A percentile compares a stretch with the other conserved stretches of the same genome.
phyloP scores from a whole-genome alignment of 495 filamentous ascomycete genomes.

The Entonaema liquescens region DNA sequence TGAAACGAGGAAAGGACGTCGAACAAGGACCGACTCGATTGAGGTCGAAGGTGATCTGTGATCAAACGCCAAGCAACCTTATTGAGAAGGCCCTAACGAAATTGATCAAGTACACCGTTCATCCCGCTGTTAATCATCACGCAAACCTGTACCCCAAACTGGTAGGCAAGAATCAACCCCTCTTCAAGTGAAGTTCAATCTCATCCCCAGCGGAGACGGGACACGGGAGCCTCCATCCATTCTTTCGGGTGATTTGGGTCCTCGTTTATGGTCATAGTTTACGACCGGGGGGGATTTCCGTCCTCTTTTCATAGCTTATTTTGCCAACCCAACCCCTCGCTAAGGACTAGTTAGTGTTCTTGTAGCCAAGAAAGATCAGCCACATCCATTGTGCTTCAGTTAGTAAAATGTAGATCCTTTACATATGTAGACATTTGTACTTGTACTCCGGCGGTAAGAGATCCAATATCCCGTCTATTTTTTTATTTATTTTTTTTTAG shows the following conservation, averaged over 20 bases:
- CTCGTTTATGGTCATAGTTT: not conserved
- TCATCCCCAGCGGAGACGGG: constrained; percentile 8
- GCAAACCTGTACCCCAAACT: not conserved
- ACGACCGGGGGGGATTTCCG: constrained; percentile 6
- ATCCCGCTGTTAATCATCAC: not conserved
- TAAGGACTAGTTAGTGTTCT: constrained; percentile 1
- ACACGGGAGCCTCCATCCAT: constrained; percentile 11
- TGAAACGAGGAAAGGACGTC: constrained; percentile 32
- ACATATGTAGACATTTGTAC: constrained; percentile 8
- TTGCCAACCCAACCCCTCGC: constrained; percentile 9
- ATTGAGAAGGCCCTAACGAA: constrained; percentile 22
- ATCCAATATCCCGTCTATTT: not conserved
- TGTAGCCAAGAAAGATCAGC: constrained; percentile 22
- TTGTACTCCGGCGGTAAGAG: constrained; percentile 2
- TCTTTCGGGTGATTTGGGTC: constrained; percentile 1
- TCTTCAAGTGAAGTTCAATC: not conserved
- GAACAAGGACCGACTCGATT: constrained; percentile 29
- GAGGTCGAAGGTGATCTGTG: constrained; percentile 20
- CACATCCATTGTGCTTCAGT: constrained; percentile 12
- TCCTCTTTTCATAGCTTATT: constrained; percentile 10
- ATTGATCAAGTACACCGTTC: constrained; percentile 19
- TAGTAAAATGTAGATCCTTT: constrained; percentile 26
- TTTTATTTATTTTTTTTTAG: not conserved
- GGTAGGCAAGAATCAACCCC: not conserved
- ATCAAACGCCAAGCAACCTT: constrained; percentile 29